A percentile compares a stretch with the other conserved stretches of the same genome.
These are phyloP conservation scores for Trametes cingulata DNA, from an alignment of 768 basidiomycete species.

Conservation along the genomic window DNA sequence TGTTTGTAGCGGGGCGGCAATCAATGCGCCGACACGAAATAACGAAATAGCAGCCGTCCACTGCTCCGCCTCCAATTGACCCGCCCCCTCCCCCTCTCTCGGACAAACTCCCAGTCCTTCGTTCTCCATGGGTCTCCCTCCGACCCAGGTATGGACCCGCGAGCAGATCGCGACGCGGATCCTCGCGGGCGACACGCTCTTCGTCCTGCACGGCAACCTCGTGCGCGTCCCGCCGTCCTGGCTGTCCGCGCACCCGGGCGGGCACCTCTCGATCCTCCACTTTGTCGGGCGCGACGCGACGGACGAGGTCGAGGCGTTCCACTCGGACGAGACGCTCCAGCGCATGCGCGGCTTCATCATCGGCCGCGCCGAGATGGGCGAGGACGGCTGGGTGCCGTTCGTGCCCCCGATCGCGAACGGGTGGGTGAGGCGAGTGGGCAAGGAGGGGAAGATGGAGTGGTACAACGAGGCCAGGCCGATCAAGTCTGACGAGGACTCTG, in stretches of 20 bases:
- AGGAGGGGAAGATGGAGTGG: constrained; percentile 53
- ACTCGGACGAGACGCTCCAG: constrained; percentile 57
- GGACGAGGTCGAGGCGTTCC: constrained; percentile 94
- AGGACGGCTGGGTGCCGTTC: constrained; percentile 67
- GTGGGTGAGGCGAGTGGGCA: constrained; percentile 64
- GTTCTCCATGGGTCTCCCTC: constrained; percentile 33
- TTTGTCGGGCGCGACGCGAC: constrained; percentile 94
- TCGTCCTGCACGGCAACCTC: constrained; percentile 68
- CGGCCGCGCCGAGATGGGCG: constrained; percentile 61
- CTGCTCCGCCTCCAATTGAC: neutral
- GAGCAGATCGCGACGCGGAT: constrained; percentile 69
- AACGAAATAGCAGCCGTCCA: constrained; percentile 1
- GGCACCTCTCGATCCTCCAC: constrained; percentile 85
- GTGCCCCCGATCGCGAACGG: constrained; percentile 86
- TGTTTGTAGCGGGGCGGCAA: constrained; percentile 5
- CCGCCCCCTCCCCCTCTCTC: neutral
- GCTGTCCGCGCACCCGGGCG: constrained; percentile 90
- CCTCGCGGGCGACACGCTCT: constrained; percentile 70
- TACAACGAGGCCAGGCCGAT: constrained; percentile 58
- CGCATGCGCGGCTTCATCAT: constrained; percentile 66
- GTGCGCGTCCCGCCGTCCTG: constrained; percentile 70
- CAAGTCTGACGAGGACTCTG: constrained; percentile 31
- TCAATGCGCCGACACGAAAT: neutral
- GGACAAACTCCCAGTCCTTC: neutral
- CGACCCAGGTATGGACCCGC: constrained; percentile 42